Base-by-base conservation (phyloP, 2,329 filamentous ascomycete species). In the Colletotrichum sp. region DNA sequence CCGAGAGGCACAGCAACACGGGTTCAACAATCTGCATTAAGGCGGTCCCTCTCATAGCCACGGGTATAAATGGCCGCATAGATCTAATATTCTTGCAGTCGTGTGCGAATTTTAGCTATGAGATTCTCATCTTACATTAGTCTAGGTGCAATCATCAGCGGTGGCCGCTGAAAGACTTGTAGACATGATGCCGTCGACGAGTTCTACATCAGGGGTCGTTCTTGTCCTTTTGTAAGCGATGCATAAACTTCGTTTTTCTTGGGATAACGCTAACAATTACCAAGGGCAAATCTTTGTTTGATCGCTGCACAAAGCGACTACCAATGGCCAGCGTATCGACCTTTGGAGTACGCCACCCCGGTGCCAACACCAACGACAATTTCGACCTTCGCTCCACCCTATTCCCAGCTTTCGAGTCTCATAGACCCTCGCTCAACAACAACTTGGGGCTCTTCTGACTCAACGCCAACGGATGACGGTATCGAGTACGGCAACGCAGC, bases 401-500 rank as follows among this genome's bases (percentile, higher is more conserved):
- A 72, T 26, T 57, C 63, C 7, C 26, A 55, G 30, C 44, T 66
- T 12, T 72, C 63, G 1, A 32, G 32, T 12, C 26, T 72, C 7
- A 13, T 72, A 16, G 18, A 44, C 10, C 44, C 44, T 5, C 70
- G 70, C 6, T 60, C 32, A 13, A 72, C 70, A 16, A 72, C 63
- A 5, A 67, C 63, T 6, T 72, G 70, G 70, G 26, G 18, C 3
- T 24, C 65, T 12, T 21, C 26, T 16, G 49, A 32, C 6, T 26
- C 70, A 9, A 36, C 62, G 16, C 70, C 70, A 4, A 67, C 63
- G 6, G 63, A 72, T 44, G 10, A 66, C n/a, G 70, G 55, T 10
- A 32, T 39, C 24, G 32, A 59, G 32, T 84, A 83, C 30, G 83
- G 83, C 0, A 78, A 77, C 10, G 82, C 82, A 1, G 81, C 82